A percentile compares a stretch with the other conserved stretches of the same genome.
These are phyloP conservation scores for Ajuga chamaepitys DNA, from an alignment of 257 asterid genomes.

Conservation along the genomic window DNA sequence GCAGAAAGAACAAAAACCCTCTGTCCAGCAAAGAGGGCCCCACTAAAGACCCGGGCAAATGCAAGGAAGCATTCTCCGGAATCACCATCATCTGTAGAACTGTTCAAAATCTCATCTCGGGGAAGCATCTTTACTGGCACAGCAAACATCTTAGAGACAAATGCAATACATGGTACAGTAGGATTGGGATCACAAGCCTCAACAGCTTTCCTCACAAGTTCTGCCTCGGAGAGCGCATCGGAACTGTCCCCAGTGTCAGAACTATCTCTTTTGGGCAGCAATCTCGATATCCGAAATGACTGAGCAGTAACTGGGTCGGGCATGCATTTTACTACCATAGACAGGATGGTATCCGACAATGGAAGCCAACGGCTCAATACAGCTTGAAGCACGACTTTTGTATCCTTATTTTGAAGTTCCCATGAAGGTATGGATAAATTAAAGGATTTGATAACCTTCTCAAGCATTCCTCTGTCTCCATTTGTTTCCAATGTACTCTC, in stretches of 20 bases:
- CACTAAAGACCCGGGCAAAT: slow-evolving; percentile 91
- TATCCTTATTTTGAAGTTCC: slow-evolving; percentile 79
- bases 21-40: slow-evolving; percentile 69
- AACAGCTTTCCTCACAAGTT: slow-evolving; percentile 58
- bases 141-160: slow-evolving; percentile 97
- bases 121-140: slow-evolving; percentile 82
- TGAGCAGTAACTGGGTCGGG: slow-evolving; percentile 82
- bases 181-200: slow-evolving; percentile 70
- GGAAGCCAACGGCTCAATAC: slow-evolving; percentile 97
- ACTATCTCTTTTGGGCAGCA: slow-evolving; percentile 66
- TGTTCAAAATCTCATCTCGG: slow-evolving; percentile 47
- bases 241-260: slow-evolving; percentile 26
- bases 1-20: slow-evolving; percentile 78
- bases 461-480: slow-evolving; percentile 47
- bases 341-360: slow-evolving; percentile 61
- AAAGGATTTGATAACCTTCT: slow-evolving; percentile 61
- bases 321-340: slow-evolving; percentile 65
- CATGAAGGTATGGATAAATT: slow-evolving; percentile 79
- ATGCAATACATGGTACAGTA: slow-evolving; percentile 70
- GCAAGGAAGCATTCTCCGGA: slow-evolving; percentile 95
- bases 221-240: slow-evolving; percentile 63
- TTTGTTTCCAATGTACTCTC: slow-evolving; percentile 48
- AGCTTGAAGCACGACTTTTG: slow-evolving; percentile 77
- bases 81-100: slow-evolving; percentile 47
- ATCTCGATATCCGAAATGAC: slow-evolving; percentile 62